Evolutionary conservation across 202 grass and related monocot genomes (phyloP), one percentile per base, ranked within the genome.

Genomic region (Schoenoplectus tabernaemontani): DNA sequence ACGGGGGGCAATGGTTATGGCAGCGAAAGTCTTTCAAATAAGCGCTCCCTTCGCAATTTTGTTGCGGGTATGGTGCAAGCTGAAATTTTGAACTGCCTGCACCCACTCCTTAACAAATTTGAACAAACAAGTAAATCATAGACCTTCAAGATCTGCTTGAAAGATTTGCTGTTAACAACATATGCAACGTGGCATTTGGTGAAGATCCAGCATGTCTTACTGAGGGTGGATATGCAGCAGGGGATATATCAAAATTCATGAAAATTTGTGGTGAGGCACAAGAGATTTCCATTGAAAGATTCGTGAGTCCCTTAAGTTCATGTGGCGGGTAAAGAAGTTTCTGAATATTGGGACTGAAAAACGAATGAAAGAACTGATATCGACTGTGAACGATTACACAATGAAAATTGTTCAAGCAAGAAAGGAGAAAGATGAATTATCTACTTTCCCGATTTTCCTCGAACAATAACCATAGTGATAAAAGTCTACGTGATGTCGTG

Each of bases 1-100:
- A 89, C 54, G 90, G 85, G 1, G 80, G 89, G 0, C 83, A 82
- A 2, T 89, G 90, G 85, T 37, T 74, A 22, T 77, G 74, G 79
- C 90, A 92, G 87, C 85, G 85, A 19, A 92, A 83, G 68, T 85
- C 90, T 9, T 83, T 77, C 22, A 87, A 78, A 42, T 72, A 88
- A 72, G 54, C 64, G 83, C 15, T 91, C 89, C 12, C 80, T 86
- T 5, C 41, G 86, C 15, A 69, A 24, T 79, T 86, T 88, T 38
- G 84, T 84, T 13, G 77, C 88, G 4, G 36, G 33, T 57, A 57
- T 77, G 4, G 81, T 84, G 43, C 77, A 84, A 11, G 43, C 13
- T 43, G 86, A 91, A 81, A 56, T 82, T 46, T 63, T 75, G 12
- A 63, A 88, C 56, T 81, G 86, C 12, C 81, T 91, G 17, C 46